Evolutionary conservation across 768 basidiomycete genomes (phyloP), one percentile per base, ranked within the genome.

Genomic region (Boletus subparvulus): DNA sequence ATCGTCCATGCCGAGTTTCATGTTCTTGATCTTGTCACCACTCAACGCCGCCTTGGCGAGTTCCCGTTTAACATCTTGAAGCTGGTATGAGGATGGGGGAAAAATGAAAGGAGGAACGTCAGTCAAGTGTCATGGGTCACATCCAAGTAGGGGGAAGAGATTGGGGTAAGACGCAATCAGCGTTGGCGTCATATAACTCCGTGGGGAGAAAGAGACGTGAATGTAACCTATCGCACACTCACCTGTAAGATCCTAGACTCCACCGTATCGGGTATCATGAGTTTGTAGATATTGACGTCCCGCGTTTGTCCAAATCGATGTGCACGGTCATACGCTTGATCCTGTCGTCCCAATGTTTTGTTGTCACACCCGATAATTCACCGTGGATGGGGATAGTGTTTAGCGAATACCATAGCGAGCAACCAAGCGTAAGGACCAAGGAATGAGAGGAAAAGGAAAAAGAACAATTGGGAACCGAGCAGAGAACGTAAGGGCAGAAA

Each of bases 1-100:
- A 57, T 98, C 95, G 26, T 94, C 86, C 74, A 94, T 76, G 11
- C 88, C 86, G 21, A 98, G 83, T 60, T 85, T 87, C 80, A 86
- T 82, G 65, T 86, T 84, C 82, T 92, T 90, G 67, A 91, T 78
- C 73, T 89, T 93, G 74, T 92, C 87, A 10, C 96, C 96, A 33
- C 90, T 88, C 55, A 98, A 73, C 0, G 94, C 92, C 2, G 94
- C 92, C 26, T 79, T 79, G 2, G 95, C 85, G 1, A 98, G 80
- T 47, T 84, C 86, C 6, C 94, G 83, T 76, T 98, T 98, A 71
- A 85, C 83, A n/a, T 91, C 85, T 70, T 98, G 96, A n/a, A 98
- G 80, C 83, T 91, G 61, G 37, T 2, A 33, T 8, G 30, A 24
- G 5, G 35, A 50, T 28, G 7, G 24, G 9, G 11, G 0, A 12